Percentiles rank a stretch among this genome's conserved stretches.
Evolutionary conservation across 345 rosid genomes (phyloP).

Genomic region (Kandelia obovata): DNA sequence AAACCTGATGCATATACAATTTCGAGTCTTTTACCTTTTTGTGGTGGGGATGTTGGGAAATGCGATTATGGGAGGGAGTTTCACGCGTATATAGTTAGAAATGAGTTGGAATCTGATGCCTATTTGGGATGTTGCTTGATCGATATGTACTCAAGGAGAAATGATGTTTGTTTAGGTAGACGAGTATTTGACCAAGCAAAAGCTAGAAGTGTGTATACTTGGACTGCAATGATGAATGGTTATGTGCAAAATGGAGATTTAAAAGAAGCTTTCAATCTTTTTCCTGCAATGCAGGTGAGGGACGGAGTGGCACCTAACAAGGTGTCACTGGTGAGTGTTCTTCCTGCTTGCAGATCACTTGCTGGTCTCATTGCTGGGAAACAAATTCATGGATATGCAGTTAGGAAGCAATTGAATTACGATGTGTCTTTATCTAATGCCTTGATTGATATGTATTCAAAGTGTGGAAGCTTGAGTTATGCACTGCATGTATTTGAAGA

Average conservation of each 20-base stretch:
- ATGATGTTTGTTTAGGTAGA: conserved; percentile 27
- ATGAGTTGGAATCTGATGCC: conserved; percentile 36
- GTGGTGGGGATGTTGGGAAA: conserved; percentile 20
- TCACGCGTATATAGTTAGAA: conserved; percentile 49
- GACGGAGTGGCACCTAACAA: conserved; percentile 46
- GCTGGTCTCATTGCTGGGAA: conserved; percentile 46
- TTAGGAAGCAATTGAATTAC: conserved; percentile 35
- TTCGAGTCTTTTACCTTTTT: conserved; percentile 49
- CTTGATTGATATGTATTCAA: conserved; percentile 56
- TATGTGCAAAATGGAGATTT: conserved; percentile 38
- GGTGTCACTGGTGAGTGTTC: conserved; percentile 55
- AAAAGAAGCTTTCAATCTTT: conserved; percentile 50
- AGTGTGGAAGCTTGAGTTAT: conserved; percentile 51
- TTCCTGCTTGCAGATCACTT: conserved; percentile 52
- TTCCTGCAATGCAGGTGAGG: conserved; percentile 46
- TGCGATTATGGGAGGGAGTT: conserved; percentile 51
- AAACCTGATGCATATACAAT: conserved; percentile 54
- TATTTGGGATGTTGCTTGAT: conserved; percentile 61
- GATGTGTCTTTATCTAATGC: conserved; percentile 53
- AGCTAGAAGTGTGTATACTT: conserved; percentile 44
- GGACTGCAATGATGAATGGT: conserved; percentile 73
- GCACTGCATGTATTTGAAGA: conserved; percentile 53
- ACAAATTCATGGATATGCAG: conserved; percentile 59
- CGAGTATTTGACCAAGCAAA: conserved; percentile 43
- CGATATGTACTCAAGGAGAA: conserved; percentile 51